phyloP scores from a whole-genome alignment of 257 asterid species.

The Solanum pimpinellifolium region DNA sequence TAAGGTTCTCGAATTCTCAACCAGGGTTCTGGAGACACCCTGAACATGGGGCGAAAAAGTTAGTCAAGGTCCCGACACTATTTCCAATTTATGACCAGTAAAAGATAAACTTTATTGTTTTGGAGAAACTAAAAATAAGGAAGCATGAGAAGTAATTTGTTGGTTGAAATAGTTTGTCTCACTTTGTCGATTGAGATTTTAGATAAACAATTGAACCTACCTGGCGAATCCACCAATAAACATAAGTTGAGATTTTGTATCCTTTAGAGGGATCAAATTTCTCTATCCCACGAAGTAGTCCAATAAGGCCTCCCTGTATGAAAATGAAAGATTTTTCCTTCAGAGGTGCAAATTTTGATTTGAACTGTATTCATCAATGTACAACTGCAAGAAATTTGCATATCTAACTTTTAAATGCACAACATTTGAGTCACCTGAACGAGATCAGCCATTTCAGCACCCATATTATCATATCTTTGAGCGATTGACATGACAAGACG shows the following conservation, averaged over 20 bases:
- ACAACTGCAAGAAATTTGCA: neutral
- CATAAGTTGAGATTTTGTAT: slow-evolving; percentile 90
- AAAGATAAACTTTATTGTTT: neutral
- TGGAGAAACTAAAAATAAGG: neutral
- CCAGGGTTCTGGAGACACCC: slow-evolving; percentile 91
- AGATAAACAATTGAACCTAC: slow-evolving; percentile 11
- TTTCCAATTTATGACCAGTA: neutral
- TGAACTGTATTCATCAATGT: neutral
- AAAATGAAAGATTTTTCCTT: slow-evolving; percentile 1
- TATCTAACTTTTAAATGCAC: neutral
- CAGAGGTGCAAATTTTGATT: neutral
- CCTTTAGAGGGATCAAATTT: slow-evolving; percentile 93
- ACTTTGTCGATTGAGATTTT: neutral
- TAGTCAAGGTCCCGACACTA: neutral
- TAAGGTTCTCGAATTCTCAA: slow-evolving; percentile 73
- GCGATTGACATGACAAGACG: slow-evolving; percentile 97
- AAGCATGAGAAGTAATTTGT: neutral
- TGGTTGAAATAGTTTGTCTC: neutral
- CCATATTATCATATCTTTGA: slow-evolving; percentile 86
- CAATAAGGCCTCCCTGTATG: slow-evolving; percentile 80
- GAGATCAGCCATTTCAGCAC: slow-evolving; percentile 87
- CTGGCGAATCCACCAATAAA: slow-evolving; percentile 99
- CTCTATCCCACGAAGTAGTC: slow-evolving; percentile 90
- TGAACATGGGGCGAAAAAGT: slow-evolving; percentile 9
- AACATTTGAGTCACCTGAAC: slow-evolving; percentile 45